phyloP scores from a whole-genome alignment of 805 yeast species.

The Wickerhamomyces canadensis region DNA sequence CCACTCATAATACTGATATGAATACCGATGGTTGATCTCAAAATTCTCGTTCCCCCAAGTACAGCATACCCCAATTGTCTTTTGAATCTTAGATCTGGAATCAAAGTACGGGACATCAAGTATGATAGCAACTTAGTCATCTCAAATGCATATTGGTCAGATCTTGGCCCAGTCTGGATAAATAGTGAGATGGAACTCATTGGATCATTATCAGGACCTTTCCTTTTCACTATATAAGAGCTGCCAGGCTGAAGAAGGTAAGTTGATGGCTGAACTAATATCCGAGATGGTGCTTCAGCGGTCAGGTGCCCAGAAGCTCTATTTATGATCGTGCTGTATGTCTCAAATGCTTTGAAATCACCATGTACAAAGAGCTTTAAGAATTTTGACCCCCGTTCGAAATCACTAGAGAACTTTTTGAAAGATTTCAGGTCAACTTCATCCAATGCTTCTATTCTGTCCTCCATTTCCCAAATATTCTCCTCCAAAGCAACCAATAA shows the following conservation, averaged over 20 bases:
- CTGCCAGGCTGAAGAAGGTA: slow-evolving; percentile 31
- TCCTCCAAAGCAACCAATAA: slow-evolving; percentile 50
- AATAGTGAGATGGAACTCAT: slow-evolving; percentile 47
- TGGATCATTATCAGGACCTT: slow-evolving; percentile 40
- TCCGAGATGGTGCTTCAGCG: neutral
- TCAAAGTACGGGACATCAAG: slow-evolving; percentile 38
- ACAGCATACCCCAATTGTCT: slow-evolving; percentile 61
- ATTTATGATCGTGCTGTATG: slow-evolving; percentile 21
- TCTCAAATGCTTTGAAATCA: slow-evolving; percentile 28
- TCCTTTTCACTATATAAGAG: slow-evolving; percentile 28
- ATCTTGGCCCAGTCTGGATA: slow-evolving; percentile 50
- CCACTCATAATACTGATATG: slow-evolving; percentile 55
- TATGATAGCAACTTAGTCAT: slow-evolving; percentile 43
- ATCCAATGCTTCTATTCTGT: slow-evolving; percentile 52
- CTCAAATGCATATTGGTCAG: slow-evolving; percentile 28
- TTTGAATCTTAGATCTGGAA: slow-evolving; percentile 45
- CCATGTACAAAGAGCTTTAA: slow-evolving; percentile 49
- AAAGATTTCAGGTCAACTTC: slow-evolving; percentile 35
- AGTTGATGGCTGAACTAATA: slow-evolving; percentile 31
- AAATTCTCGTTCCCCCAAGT: slow-evolving; percentile 47
- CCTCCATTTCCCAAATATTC: slow-evolving; percentile 47
- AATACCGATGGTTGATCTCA: slow-evolving; percentile 50
- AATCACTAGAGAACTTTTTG: slow-evolving; percentile 21
- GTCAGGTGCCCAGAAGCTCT: slow-evolving; percentile 24
- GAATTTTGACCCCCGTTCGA: slow-evolving; percentile 27